These are phyloP conservation scores for Lachancea mirantina DNA, from an alignment of 805 yeast species.

Conservation along the genomic window DNA sequence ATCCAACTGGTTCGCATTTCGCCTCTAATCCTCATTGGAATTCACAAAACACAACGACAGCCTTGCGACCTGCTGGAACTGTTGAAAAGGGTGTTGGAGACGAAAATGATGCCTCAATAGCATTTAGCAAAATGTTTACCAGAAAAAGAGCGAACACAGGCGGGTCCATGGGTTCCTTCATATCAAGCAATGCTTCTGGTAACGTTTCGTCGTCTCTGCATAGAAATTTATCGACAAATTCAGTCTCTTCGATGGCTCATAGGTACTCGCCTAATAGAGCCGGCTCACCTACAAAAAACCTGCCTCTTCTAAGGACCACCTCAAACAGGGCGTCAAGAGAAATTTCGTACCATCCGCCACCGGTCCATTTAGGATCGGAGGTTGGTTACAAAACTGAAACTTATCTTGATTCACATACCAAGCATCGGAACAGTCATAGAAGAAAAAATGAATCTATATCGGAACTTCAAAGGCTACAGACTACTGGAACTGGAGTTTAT, in stretches of 20 bases:
- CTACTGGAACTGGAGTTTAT: constrained; percentile 5
- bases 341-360: constrained; percentile 15
- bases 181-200: constrained; percentile 14
- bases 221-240: constrained; percentile 16
- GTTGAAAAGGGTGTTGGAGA: constrained; percentile 10
- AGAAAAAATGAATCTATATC: constrained; percentile 30
- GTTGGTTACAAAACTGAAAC: constrained; percentile 15
- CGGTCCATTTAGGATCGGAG: no score
- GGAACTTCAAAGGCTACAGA: constrained; percentile 15
- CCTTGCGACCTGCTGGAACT: constrained; percentile 4
- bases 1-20: no score
- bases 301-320: constrained; percentile 25
- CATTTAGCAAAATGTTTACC: constrained; percentile 31
- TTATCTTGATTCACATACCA: constrained; percentile 21
- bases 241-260: constrained; percentile 20
- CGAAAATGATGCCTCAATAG: constrained; percentile 32
- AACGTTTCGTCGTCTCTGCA: constrained; percentile 13
- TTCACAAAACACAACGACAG: constrained; percentile 1
- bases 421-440: constrained; percentile 15
- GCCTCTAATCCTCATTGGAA: constrained; percentile 4
- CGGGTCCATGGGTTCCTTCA: constrained; percentile 26
- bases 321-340: constrained; percentile 25
- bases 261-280: constrained; percentile 27
- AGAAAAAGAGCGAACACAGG: constrained; percentile 27
- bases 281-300: constrained; percentile 27